Evolutionary conservation across 2,329 filamentous ascomycete genomes (phyloP).

Genomic region (Thelonectria discophora): DNA sequence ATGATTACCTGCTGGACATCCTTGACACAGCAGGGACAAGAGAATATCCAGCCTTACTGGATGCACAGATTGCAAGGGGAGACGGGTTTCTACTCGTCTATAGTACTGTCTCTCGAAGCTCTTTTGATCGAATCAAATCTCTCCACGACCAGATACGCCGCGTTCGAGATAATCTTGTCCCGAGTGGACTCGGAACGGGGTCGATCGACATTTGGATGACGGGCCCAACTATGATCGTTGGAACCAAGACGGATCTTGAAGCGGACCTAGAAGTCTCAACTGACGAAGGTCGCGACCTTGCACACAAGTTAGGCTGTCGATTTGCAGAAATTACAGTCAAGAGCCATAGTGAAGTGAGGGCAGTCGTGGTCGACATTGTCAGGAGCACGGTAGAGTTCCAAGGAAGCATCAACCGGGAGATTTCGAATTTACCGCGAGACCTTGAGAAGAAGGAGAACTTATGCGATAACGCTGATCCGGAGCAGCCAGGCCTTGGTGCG

Average conservation of each 20-base stretch:
- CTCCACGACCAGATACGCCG: neutral
- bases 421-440: neutral
- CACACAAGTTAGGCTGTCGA: neutral
- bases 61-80: neutral
- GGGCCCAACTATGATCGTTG: neutral
- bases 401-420: neutral
- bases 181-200: neutral
- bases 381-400: neutral
- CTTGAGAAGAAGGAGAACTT: neutral
- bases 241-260: conserved; percentile 2
- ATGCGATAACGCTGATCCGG: neutral
- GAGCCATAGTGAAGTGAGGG: conserved; percentile 37
- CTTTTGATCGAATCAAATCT: conserved; percentile 3
- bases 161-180: neutral
- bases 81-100: conserved; percentile 3
- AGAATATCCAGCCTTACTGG: neutral
- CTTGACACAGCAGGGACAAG: neutral
- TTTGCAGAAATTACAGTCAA: conserved; percentile 1
- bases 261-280: neutral
- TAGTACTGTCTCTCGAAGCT: neutral
- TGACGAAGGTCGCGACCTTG: conserved; percentile 1
- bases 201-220: neutral
- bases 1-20: neutral
- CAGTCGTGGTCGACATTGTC: neutral
- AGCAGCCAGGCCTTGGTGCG: neutral